These are phyloP conservation scores for Parachaetomium inaequale DNA, from an alignment of 495 filamentous ascomycete genomes.

Conservation along the genomic window DNA sequence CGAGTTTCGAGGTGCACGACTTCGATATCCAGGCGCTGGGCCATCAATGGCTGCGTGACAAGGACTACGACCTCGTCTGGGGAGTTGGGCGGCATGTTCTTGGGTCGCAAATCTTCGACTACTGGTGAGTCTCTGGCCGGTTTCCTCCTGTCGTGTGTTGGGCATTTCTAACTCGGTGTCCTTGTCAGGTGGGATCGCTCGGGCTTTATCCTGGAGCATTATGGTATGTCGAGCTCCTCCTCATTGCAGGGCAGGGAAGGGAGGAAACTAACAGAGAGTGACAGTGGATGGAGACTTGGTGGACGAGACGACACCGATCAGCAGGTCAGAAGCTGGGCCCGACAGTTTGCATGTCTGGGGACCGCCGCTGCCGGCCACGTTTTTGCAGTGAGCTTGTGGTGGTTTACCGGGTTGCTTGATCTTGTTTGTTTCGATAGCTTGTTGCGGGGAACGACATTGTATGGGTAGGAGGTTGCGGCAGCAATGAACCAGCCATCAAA, in stretches of 20 bases:
- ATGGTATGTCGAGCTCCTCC: neutral
- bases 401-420: neutral
- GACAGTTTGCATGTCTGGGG: slow-evolving; percentile 7
- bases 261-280: neutral
- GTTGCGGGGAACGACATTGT: neutral
- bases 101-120: slow-evolving; percentile 60
- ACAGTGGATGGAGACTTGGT: slow-evolving; percentile 1
- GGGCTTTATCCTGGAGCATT: slow-evolving; percentile 1
- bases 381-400: neutral
- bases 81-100: slow-evolving; percentile 64
- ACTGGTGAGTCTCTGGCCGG: slow-evolving; percentile 42
- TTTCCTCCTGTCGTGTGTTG: neutral
- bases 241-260: neutral
- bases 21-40: slow-evolving; percentile 67
- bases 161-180: neutral
- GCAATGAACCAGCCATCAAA: too few species aligned
- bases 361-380: neutral
- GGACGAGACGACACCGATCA: neutral
- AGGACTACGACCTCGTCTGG: slow-evolving; percentile 62
- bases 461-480: too few species aligned
- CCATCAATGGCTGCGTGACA: slow-evolving; percentile 60
- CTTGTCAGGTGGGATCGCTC: neutral
- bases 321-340: neutral
- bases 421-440: neutral
- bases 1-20: slow-evolving; percentile 67